Evolutionary conservation across 768 basidiomycete genomes (phyloP).

Genomic region (Pilatotrama ljubarskyi): DNA sequence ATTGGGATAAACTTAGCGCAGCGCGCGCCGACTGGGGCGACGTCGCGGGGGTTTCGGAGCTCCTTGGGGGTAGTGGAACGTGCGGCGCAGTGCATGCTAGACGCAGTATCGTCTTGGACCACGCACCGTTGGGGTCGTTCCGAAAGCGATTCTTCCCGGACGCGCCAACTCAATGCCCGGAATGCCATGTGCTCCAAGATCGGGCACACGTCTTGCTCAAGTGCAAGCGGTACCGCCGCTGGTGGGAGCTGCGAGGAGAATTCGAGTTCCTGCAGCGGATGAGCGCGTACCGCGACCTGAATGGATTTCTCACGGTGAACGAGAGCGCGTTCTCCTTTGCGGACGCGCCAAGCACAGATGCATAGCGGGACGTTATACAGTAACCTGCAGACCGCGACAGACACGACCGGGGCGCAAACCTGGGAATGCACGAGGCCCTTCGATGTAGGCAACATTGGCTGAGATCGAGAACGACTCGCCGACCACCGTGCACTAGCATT

Average conservation of each 20-base stretch:
- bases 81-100: no score
- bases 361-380: no score
- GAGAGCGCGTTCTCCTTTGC: conserved; percentile 14
- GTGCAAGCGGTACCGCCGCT: conserved; percentile 3
- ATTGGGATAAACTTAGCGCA: neutral
- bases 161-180: neutral
- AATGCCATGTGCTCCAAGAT: conserved; percentile 3
- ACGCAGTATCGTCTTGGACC: neutral
- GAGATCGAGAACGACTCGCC: conserved; percentile 2
- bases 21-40: neutral
- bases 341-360: neutral
- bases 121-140: neutral
- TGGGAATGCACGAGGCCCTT: neutral
- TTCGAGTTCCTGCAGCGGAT: conserved; percentile 9
- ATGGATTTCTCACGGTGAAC: neutral
- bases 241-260: conserved; percentile 9
- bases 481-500: neutral
- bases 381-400: no score
- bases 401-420: no score
- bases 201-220: conserved; percentile 4
- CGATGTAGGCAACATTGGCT: conserved; percentile 8
- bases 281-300: conserved; percentile 2
- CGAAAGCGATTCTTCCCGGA: neutral
- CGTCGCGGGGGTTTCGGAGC: neutral
- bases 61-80: neutral